Percentiles rank a stretch among this genome's conserved stretches.
phyloP scores from a whole-genome alignment of 1,284 basidiomycete genomes.

The Moniliophthora roreri region DNA sequence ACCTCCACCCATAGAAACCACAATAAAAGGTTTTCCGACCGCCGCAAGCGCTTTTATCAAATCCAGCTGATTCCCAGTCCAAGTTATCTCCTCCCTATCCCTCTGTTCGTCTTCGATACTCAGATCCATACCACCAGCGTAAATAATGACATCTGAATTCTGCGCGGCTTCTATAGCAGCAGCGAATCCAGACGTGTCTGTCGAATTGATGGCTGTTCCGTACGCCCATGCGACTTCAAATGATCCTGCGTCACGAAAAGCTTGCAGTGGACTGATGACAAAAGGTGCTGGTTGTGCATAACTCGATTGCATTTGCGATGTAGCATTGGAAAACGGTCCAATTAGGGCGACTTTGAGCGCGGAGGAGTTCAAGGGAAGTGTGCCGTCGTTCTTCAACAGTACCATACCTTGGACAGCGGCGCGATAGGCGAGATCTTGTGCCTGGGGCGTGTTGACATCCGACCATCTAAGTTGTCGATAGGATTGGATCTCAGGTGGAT shows the following conservation, averaged over 20 bases:
- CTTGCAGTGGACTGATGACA: conserved; percentile 52
- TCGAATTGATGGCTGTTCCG: conserved; percentile 42
- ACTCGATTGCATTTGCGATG: conserved; percentile 54
- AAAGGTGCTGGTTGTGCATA: conserved; percentile 53
- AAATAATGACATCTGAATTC: conserved; percentile 58
- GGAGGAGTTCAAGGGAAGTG: conserved; percentile 41
- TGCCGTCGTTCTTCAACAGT: conserved; percentile 57
- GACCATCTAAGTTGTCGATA: conserved; percentile 47
- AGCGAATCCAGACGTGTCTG: conserved; percentile 42
- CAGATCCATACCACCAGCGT: conserved; percentile 58
- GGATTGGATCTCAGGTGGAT: conserved; percentile 46
- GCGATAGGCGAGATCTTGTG: conserved; percentile 49
- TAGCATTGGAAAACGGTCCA: conserved; percentile 57
- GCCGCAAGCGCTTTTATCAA: conserved; percentile 43
- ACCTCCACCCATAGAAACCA: conserved; percentile 56
- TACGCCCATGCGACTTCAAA: conserved; percentile 41
- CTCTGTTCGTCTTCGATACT: conserved; percentile 50
- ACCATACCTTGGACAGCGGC: conserved; percentile 55
- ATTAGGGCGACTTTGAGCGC: conserved; percentile 49
- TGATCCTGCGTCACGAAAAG: conserved; percentile 39
- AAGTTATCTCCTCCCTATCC: conserved; percentile 50
- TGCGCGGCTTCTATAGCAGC: conserved; percentile 66
- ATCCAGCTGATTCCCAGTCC: conserved; percentile 56
- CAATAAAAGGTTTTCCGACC: conserved; percentile 49
- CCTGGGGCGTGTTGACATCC: conserved; percentile 42